A percentile compares a stretch with the other conserved stretches of the same genome.
phyloP scores from a whole-genome alignment of 2,329 filamentous ascomycete genomes.

The Phyllosticta citribraziliensis region DNA sequence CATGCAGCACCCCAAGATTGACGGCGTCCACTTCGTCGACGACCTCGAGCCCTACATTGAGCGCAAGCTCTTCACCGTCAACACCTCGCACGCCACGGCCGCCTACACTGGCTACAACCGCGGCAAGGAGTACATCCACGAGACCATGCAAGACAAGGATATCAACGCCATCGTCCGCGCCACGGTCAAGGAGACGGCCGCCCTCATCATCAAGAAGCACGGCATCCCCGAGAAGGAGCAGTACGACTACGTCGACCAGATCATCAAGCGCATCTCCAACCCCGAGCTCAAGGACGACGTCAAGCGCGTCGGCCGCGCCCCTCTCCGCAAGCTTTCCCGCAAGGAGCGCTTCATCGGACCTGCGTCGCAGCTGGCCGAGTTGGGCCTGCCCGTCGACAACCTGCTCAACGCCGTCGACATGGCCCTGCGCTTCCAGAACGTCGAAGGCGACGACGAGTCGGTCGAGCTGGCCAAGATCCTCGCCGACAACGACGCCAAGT shows the following conservation, averaged over 20 bases:
- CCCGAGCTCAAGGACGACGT: conserved; percentile 86
- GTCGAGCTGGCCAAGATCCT: conserved; percentile 78
- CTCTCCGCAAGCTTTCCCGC: conserved; percentile 83
- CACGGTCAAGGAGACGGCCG: conserved; percentile 76
- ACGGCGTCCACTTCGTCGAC: conserved; percentile 88
- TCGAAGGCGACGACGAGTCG: conserved; percentile 85
- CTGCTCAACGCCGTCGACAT: conserved; percentile 81
- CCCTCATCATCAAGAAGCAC: conserved; percentile 80
- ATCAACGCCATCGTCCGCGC: conserved; percentile 73
- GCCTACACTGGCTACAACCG: conserved; percentile 90
- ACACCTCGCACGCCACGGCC: conserved; percentile 92
- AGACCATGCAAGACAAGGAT: conserved; percentile 69
- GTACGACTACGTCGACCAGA: conserved; percentile 79
- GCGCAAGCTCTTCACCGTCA: conserved; percentile 98
- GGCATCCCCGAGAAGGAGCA: conserved; percentile 66
- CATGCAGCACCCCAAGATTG: conserved; percentile 59
- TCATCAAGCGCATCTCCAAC: conserved; percentile 88
- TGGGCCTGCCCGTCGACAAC: conserved; percentile 59
- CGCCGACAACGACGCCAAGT: conserved; percentile 59
- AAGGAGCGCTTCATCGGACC: conserved; percentile 96
- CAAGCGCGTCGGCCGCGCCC: conserved; percentile 89
- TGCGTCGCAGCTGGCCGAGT: conserved; percentile 78
- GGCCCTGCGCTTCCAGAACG: conserved; percentile 90
- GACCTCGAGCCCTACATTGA: conserved; percentile 93
- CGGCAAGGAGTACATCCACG: conserved; percentile 79